phyloP scores from a whole-genome alignment of 2,329 filamentous ascomycete species.

The Aspergillus floridensis region DNA sequence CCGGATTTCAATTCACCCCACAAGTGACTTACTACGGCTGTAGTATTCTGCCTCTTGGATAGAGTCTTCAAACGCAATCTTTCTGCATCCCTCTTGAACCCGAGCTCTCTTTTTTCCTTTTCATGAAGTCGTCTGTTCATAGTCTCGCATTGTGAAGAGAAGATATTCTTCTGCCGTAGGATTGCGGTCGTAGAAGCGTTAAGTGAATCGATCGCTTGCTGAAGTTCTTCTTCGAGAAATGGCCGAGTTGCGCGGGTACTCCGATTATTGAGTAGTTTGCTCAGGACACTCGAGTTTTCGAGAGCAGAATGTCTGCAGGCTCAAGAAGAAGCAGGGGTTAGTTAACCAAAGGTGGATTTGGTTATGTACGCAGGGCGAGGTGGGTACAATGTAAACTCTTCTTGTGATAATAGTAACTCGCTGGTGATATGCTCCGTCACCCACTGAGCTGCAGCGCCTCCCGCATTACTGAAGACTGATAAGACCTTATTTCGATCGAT shows the following conservation, averaged over 20 bases:
- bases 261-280: conserved; percentile 26
- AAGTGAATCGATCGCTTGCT: conserved; percentile 34
- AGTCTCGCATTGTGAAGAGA: conserved; percentile 33
- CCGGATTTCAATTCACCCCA: background rate
- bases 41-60: conserved; percentile 33
- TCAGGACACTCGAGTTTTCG: conserved; percentile 31
- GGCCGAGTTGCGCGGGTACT: conserved; percentile 34
- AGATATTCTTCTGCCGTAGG: conserved; percentile 32
- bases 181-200: conserved; percentile 38
- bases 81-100: conserved; percentile 27
- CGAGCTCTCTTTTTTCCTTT: conserved; percentile 22
- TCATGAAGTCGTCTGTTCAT: conserved; percentile 27
- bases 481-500: conserved; percentile 29
- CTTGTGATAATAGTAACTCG: conserved; percentile 39
- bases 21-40: conserved; percentile 26
- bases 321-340: background rate
- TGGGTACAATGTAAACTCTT: conserved; percentile 39
- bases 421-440: conserved; percentile 29
- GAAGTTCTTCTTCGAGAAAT: conserved; percentile 41
- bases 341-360: background rate
- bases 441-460: conserved; percentile 28
- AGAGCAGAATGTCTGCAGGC: conserved; percentile 33
- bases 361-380: background rate
- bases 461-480: conserved; percentile 25
- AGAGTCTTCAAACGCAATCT: conserved; percentile 36